Evolutionary conservation across 768 basidiomycete species (phyloP).

Genomic region (Pholiota microspora): DNA sequence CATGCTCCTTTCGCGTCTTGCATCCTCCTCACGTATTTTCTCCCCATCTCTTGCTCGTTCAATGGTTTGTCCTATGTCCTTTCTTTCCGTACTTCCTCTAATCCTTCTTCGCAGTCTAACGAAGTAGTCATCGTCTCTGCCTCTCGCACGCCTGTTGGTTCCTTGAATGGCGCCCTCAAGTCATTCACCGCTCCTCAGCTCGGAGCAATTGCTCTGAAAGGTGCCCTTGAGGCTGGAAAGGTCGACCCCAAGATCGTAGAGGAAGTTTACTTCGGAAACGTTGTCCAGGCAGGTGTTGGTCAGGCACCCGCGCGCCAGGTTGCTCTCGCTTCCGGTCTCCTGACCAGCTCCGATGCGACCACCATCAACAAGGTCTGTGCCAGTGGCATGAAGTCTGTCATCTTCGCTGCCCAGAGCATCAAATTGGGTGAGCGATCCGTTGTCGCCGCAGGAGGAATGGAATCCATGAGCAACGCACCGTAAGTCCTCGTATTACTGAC

Average conservation of each 20-base stretch:
- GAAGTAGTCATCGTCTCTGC: constrained; percentile 95
- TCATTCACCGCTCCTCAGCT: constrained; percentile 88
- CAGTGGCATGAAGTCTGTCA: constrained; percentile 94
- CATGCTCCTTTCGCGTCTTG: constrained; percentile 46
- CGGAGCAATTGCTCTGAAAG: constrained; percentile 85
- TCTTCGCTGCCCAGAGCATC: constrained; percentile 90
- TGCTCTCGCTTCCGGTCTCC: constrained; percentile 86
- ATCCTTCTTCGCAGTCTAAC: constrained; percentile 39
- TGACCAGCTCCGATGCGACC: constrained; percentile 86
- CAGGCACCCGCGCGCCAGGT: constrained; percentile 99
- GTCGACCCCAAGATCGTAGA: constrained; percentile 84
- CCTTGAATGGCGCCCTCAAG: constrained; percentile 88
- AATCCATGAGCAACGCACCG: constrained; percentile 99
- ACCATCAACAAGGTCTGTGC: constrained; percentile 99
- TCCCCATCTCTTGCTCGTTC: constrained; percentile 40
- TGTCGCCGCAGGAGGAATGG: constrained; percentile 96
- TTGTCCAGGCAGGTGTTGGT: constrained; percentile 95
- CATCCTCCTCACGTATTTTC: constrained; percentile 37
- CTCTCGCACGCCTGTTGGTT: constrained; percentile 91
- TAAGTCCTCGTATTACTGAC: constrained; percentile 42
- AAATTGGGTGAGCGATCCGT: constrained; percentile 81
- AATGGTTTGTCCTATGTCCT: constrained; percentile 42
- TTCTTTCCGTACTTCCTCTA: not conserved
- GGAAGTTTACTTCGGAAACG: constrained; percentile 97
- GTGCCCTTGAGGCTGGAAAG: constrained; percentile 78